Conservation (phyloP, 2,329 filamentous ascomycete species). For the Domatiomyces catenatus region DNA sequence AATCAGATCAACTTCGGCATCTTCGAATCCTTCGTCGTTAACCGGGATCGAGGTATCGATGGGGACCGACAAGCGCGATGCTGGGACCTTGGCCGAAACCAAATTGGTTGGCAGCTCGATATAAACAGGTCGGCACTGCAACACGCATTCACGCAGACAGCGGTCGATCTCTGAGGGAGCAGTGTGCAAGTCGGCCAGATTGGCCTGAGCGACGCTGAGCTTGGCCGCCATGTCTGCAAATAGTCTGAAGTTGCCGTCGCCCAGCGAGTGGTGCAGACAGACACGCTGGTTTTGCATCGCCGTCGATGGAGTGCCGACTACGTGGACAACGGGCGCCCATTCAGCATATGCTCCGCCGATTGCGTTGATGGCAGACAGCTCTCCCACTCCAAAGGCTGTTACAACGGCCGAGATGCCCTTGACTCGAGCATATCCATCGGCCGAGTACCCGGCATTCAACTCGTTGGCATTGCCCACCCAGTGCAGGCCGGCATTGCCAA, state of each 20-base stretch:
- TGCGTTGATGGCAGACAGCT: constrained; percentile 26
- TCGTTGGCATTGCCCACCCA: constrained; percentile 51
- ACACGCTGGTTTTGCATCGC: constrained; percentile 10
- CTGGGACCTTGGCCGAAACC: constrained; percentile 11
- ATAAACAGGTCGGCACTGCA: constrained; percentile 41
- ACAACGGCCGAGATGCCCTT: constrained; percentile 22
- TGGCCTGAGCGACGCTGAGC: constrained; percentile 37
- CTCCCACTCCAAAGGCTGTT: constrained; percentile 47
- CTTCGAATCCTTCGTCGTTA: constrained; percentile 16
- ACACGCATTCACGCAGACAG: constrained; percentile 35
- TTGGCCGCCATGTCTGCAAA: constrained; percentile 36
- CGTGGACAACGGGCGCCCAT: constrained; percentile 44
- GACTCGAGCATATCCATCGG: constrained; percentile 64
- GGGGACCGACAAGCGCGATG: constrained; percentile 6
- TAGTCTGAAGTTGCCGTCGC: constrained; percentile 37
- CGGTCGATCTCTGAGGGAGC: constrained; percentile 38
- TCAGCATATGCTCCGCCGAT: constrained; percentile 38
- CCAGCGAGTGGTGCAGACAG: constrained; percentile 22
- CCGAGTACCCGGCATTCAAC: constrained; percentile 54
- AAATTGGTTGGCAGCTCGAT: constrained; percentile 34
- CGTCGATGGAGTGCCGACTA: constrained; percentile 33
- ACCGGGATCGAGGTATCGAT: constrained; percentile 11
- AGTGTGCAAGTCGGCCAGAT: constrained; percentile 30
- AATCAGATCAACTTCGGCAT: constrained; percentile 15
- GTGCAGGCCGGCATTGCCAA: constrained; percentile 37